Percentiles rank a stretch among this genome's conserved stretches.
phyloP scores from a whole-genome alignment of 1,139 yeast species.

The Sugiyamaella xylanicola region DNA sequence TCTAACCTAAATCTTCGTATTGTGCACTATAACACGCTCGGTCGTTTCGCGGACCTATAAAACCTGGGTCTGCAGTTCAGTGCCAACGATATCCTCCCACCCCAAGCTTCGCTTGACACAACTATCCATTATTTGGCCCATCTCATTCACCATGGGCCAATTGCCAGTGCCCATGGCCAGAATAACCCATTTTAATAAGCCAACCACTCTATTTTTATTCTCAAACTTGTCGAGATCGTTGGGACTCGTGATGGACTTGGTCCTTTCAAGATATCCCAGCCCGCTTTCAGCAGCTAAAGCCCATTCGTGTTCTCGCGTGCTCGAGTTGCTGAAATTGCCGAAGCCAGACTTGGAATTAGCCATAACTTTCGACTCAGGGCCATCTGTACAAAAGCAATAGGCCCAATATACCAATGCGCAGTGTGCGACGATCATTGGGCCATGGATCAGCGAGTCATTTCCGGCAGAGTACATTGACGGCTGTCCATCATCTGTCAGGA shows the following conservation, averaged over 20 bases:
- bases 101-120: slow-evolving; percentile 35
- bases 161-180: slow-evolving; percentile 27
- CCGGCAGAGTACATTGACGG: slow-evolving; percentile 48
- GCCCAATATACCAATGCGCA: slow-evolving; percentile 59
- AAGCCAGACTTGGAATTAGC: slow-evolving; percentile 10
- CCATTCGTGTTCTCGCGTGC: slow-evolving; percentile 24
- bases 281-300: slow-evolving; percentile 28
- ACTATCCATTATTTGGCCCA: slow-evolving; percentile 28
- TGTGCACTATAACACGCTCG: no score
- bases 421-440: slow-evolving; percentile 56
- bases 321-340: slow-evolving; percentile 13
- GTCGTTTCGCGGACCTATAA: slow-evolving; percentile 27
- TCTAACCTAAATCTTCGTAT: not conserved
- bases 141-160: slow-evolving; percentile 30
- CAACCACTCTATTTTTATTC: slow-evolving; percentile 25
- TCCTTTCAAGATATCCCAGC: slow-evolving; percentile 22
- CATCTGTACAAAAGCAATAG: slow-evolving; percentile 52
- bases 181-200: slow-evolving; percentile 30
- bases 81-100: slow-evolving; percentile 27
- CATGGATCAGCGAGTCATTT: slow-evolving; percentile 53
- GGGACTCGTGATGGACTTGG: slow-evolving; percentile 10
- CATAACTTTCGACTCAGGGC: slow-evolving; percentile 52
- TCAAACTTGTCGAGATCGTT: slow-evolving; percentile 24
- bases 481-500: slow-evolving; percentile 13
- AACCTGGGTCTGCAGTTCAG: slow-evolving; percentile 20